These are phyloP conservation scores for Mycosphaerella arachidis DNA, from an alignment of 2,329 filamentous ascomycete species.

Conservation along the genomic window DNA sequence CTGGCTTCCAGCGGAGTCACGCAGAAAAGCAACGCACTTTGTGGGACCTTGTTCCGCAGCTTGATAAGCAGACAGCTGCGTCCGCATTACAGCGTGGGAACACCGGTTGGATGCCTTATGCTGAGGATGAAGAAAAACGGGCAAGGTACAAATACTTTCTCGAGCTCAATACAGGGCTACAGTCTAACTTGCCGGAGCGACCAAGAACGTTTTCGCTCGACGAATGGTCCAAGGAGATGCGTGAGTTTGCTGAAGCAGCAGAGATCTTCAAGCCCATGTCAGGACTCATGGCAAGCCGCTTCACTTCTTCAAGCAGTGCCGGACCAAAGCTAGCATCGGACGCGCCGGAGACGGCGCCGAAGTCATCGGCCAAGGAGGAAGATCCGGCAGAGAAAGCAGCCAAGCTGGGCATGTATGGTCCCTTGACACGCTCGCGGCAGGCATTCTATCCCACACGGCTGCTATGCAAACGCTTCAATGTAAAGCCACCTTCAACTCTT, in stretches of 20 bases:
- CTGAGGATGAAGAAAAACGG: constrained; percentile 74
- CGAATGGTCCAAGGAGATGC: constrained; percentile 75
- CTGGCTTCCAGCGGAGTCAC: constrained; percentile 59
- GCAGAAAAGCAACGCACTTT: constrained; percentile 56
- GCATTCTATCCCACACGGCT: constrained; percentile 77
- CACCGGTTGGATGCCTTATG: constrained; percentile 74
- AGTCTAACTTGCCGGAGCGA: constrained; percentile 55
- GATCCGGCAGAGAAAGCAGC: constrained; percentile 85
- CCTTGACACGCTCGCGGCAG: constrained; percentile 68
- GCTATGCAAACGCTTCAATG: constrained; percentile 91
- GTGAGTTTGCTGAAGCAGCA: constrained; percentile 70
- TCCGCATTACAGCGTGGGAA: constrained; percentile 46
- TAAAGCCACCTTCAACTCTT: constrained; percentile 67
- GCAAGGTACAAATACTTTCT: constrained; percentile 78
- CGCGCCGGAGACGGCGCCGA: constrained; percentile 12
- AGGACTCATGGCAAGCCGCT: constrained; percentile 87
- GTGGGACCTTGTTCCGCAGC: constrained; percentile 44
- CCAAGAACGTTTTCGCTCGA: constrained; percentile 52
- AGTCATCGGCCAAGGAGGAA: constrained; percentile 51
- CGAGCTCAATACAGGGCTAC: constrained; percentile 66
- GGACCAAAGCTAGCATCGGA: constrained; percentile 33
- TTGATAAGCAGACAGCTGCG: constrained; percentile 41
- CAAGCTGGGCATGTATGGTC: constrained; percentile 85
- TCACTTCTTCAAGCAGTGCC: constrained; percentile 64
- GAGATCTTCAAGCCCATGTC: constrained; percentile 87